Conservation (phyloP, 345 rosid genomes). For the Boechera divaricarpa region DNA sequence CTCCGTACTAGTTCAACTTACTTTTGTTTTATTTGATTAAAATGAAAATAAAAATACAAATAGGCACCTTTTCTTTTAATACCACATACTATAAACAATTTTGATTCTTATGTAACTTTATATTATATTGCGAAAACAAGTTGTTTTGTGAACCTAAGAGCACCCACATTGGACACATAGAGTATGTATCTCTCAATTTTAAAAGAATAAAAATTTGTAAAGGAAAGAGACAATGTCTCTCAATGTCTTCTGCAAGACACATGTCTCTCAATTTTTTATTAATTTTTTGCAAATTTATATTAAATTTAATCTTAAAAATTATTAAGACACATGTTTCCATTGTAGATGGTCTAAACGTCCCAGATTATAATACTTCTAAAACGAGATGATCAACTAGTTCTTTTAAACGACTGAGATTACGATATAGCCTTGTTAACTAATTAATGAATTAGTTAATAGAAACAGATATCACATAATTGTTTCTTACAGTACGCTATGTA, state of each 20-base stretch:
- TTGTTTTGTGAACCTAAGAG: too few species aligned
- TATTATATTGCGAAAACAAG: not conserved
- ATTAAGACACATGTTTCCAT: too few species aligned
- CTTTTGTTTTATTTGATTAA: constrained; percentile 30
- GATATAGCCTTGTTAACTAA: not conserved
- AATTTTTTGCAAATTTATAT: too few species aligned
- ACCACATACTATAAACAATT: not conserved
- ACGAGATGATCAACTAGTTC: not conserved
- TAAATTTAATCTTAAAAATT: too few species aligned
- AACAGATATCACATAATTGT: too few species aligned
- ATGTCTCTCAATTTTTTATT: too few species aligned
- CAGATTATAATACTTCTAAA: not conserved
- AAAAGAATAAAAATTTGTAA: too few species aligned
- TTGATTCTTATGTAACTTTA: not conserved
- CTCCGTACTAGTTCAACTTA: constrained; percentile 34
- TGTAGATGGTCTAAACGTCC: too few species aligned
- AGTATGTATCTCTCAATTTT: too few species aligned
- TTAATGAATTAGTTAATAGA: not conserved
- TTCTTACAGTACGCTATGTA: not conserved
- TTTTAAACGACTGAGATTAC: not conserved
- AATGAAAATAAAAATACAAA: not conserved
- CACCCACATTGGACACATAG: too few species aligned
- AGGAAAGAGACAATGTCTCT: too few species aligned
- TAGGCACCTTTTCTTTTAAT: not conserved
- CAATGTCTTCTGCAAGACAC: too few species aligned